phyloP scores from a whole-genome alignment of 2,329 filamentous ascomycete genomes.

The Cladophialophora chaetospira region DNA sequence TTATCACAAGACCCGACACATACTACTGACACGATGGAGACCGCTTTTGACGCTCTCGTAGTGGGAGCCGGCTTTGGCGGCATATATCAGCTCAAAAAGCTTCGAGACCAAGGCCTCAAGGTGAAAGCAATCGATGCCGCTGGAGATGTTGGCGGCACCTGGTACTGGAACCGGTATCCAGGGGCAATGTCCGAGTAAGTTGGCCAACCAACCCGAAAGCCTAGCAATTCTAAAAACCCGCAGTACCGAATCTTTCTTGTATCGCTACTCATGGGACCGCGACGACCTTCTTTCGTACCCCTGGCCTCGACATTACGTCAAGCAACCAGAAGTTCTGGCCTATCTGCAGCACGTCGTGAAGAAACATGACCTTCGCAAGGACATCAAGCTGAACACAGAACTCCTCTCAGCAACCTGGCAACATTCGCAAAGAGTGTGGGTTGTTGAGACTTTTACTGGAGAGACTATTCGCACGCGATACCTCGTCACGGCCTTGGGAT shows the following conservation, averaged over 20 bases:
- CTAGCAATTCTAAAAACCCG: no score
- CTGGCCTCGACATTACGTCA: background rate
- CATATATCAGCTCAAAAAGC: background rate
- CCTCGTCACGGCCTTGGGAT: background rate
- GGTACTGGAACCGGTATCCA: background rate
- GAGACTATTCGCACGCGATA: conserved; percentile 20
- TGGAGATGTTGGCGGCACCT: background rate
- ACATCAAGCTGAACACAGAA: background rate
- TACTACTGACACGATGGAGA: no score
- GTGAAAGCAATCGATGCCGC: background rate
- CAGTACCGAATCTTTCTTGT: background rate
- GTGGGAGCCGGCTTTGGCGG: background rate
- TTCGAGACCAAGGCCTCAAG: background rate
- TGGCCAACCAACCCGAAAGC: no score
- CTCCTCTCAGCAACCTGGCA: background rate
- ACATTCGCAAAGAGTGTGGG: conserved; percentile 35
- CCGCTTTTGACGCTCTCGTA: background rate
- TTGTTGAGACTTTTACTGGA: background rate
- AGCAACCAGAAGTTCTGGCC: background rate
- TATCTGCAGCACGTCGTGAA: background rate
- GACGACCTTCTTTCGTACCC: background rate
- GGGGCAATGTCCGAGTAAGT: background rate
- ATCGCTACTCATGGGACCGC: background rate
- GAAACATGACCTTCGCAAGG: background rate
- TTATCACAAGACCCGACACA: no score